Percentiles rank a stretch among this genome's conserved stretches.
phyloP scores from a whole-genome alignment of 1,139 yeast species.

The Geotrichum fermentans region DNA sequence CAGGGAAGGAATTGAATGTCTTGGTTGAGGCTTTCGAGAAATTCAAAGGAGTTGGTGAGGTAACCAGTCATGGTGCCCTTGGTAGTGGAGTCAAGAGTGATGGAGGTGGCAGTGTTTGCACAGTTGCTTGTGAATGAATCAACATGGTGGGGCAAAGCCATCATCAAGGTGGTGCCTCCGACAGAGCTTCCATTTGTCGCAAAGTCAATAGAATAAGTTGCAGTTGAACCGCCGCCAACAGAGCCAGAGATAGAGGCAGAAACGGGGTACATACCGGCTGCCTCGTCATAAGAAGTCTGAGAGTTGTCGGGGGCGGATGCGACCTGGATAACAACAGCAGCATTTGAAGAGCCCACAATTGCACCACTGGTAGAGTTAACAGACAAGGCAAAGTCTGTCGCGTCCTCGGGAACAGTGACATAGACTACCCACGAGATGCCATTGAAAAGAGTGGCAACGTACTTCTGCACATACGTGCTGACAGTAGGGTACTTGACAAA shows the following conservation, averaged over 20 bases:
- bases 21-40: slow-evolving; percentile 56
- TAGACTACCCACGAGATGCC: slow-evolving; percentile 58
- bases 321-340: slow-evolving; percentile 55
- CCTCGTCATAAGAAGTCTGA: slow-evolving; percentile 40
- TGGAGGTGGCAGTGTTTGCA: slow-evolving; percentile 62
- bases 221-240: slow-evolving; percentile 28
- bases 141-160: slow-evolving; percentile 71
- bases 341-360: slow-evolving; percentile 36
- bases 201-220: slow-evolving; percentile 47
- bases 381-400: slow-evolving; percentile 40
- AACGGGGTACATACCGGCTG: slow-evolving; percentile 58
- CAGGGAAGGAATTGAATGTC: slow-evolving; percentile 60
- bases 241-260: slow-evolving; percentile 32
- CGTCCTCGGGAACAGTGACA: slow-evolving; percentile 45
- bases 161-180: slow-evolving; percentile 52
- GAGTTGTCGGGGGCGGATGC: slow-evolving; percentile 46
- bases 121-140: slow-evolving; percentile 51
- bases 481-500: slow-evolving; percentile 32
- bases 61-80: slow-evolving; percentile 63
- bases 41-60: slow-evolving; percentile 46
- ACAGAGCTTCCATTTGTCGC: slow-evolving; percentile 49
- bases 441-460: slow-evolving; percentile 41
- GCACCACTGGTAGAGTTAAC: slow-evolving; percentile 46
- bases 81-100: slow-evolving; percentile 52
- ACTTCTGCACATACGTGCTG: slow-evolving; percentile 37